Percentiles rank a stretch among this genome's conserved stretches.
Conservation (phyloP, 148 eudicot genomes). For the Vaccinium vitisidaea region DNA sequence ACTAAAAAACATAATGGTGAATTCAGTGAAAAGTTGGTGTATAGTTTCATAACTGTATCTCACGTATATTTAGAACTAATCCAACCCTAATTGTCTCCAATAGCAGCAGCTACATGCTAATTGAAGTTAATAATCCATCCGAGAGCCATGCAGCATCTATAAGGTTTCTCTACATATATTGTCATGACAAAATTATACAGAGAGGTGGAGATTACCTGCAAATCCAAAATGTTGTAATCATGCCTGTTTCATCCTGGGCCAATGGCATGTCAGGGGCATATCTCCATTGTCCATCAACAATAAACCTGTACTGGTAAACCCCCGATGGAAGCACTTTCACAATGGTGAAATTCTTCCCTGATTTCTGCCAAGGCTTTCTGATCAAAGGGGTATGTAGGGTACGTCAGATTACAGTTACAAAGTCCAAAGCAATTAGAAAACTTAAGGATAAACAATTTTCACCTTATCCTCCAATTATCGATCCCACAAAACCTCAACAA, state of each 20-base stretch:
- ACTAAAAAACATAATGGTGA: not conserved
- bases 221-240: slow-evolving; percentile 15
- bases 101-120: not conserved
- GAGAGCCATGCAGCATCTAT: not conserved
- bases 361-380: slow-evolving; percentile 55
- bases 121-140: not conserved
- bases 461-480: slow-evolving; percentile 57
- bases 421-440: not conserved
- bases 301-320: slow-evolving; percentile 61
- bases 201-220: slow-evolving; percentile 14
- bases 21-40: not conserved
- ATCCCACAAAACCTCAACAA: slow-evolving; percentile 70
- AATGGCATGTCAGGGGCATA: slow-evolving; percentile 60
- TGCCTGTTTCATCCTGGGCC: slow-evolving; percentile 51
- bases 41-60: not conserved
- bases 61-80: not conserved
- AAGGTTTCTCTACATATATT: not conserved
- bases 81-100: not conserved
- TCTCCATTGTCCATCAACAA: slow-evolving; percentile 55
- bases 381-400: slow-evolving; percentile 7
- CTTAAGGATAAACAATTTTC: not conserved
- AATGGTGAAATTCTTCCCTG: slow-evolving; percentile 56
- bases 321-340: slow-evolving; percentile 71
- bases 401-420: not conserved
- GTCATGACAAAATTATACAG: not conserved